Evolutionary conservation across 176 grass and related monocot genomes (phyloP).

Genomic region (Bolboschoenus planiculmis): DNA sequence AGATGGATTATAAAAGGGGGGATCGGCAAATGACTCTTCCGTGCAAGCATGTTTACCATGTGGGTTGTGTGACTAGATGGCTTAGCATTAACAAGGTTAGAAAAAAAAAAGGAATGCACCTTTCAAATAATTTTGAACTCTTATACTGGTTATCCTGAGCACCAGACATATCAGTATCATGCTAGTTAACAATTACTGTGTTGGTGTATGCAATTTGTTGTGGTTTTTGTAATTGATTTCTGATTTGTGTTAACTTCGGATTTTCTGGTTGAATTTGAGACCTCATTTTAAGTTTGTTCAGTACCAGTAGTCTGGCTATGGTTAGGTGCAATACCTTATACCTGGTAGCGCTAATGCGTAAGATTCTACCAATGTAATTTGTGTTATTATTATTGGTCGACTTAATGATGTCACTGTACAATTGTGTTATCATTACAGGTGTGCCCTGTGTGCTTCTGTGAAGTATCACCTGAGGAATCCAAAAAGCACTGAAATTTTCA

Average conservation of each 20-base stretch:
- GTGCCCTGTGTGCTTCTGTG: conserved; percentile 86
- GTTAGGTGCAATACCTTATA: background rate
- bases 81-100: conserved; percentile 92
- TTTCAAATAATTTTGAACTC: background rate
- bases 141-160: background rate
- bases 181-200: background rate
- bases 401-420: background rate
- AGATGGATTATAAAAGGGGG: conserved; percentile 93
- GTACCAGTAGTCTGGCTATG: background rate
- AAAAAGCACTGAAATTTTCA: conserved; percentile 46
- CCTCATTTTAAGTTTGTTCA: conserved; percentile 6
- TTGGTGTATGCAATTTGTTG: no score
- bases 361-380: background rate
- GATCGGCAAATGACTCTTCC: conserved; percentile 86
- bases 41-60: conserved; percentile 91
- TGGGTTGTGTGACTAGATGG: conserved; percentile 79
- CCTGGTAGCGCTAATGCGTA: background rate
- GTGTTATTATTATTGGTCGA: background rate
- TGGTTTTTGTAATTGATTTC: background rate
- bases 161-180: background rate
- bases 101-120: background rate
- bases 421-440: conserved; percentile 35
- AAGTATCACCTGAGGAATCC: conserved; percentile 45
- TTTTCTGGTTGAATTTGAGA: background rate
- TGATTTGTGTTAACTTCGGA: background rate